These are phyloP conservation scores for Verbena officinalis DNA, from an alignment of 257 asterid genomes.

Conservation along the genomic window DNA sequence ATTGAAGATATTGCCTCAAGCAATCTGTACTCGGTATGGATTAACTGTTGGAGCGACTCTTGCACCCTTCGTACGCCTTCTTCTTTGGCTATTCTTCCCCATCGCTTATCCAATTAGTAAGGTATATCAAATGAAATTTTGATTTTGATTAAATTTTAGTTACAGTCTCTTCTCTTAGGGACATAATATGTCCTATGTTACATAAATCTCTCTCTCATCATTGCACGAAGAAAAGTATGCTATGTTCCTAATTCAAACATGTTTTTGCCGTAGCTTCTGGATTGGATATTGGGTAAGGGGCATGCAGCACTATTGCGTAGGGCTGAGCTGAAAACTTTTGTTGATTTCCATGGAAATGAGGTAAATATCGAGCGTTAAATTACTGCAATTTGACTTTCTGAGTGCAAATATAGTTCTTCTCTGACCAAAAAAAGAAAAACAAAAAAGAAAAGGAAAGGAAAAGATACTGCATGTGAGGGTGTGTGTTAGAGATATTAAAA, in stretches of 20 bases:
- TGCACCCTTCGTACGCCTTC: conserved; percentile 91
- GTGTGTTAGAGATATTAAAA: too few relatives aligned
- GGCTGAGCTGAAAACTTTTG: conserved; percentile 97
- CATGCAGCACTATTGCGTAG: conserved; percentile 91
- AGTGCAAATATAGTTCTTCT: conserved; percentile 1
- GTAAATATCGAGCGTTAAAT: conserved; percentile 37
- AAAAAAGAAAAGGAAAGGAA: too few relatives aligned
- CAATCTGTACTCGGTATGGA: conserved; percentile 94
- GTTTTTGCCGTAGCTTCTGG: conserved; percentile 66
- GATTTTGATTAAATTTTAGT: conserved; percentile 16
- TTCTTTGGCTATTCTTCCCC: conserved; percentile 89
- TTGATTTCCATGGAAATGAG: conserved; percentile 99
- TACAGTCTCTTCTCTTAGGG: not conserved
- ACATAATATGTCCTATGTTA: not conserved
- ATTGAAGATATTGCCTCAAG: conserved; percentile 96
- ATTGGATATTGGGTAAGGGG: conserved; percentile 98
- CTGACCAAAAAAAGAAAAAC: not conserved
- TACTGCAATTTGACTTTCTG: conserved; percentile 5
- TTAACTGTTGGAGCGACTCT: conserved; percentile 85
- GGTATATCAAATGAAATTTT: conserved; percentile 43
- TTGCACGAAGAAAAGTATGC: conserved; percentile 1
- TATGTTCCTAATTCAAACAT: conserved; percentile 1
- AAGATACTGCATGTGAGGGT: too few relatives aligned
- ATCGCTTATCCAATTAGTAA: conserved; percentile 94
- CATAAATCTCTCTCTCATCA: not conserved